Base-by-base conservation (phyloP, 176 grass and related monocot genomes). In the Rhynchospora tenuis region DNA sequence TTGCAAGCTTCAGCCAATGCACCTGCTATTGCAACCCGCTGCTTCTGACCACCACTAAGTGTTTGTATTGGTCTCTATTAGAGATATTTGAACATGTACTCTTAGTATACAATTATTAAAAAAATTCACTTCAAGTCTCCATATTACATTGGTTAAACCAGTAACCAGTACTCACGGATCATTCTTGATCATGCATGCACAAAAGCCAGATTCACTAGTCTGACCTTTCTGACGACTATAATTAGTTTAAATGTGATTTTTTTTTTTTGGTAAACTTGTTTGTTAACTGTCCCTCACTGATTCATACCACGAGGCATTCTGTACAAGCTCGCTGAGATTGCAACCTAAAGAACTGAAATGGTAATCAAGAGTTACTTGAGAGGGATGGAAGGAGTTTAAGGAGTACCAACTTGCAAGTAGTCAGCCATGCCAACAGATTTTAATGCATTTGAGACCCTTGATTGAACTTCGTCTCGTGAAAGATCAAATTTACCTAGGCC, bases 1-100 rank as follows among this genome's bases (percentile, higher is more conserved):
- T 95, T 95, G 29, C 90, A 93, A 68, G 89, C 79, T 93, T 98
- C 92, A 72, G 95, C 95, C 82, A 98, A 93, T 59, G 95, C 95
- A 86, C 93, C 95, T 0, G 95, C 95, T 85, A 92, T 94, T 78
- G 94, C 94, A 86, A 97, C 92, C 82, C 94, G 90, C 82, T 97
- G 92, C 88, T 98, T 98, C 92, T 98, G 95, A 75, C 92, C 95
- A 62, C 93, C 92, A 83, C 95, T 98, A 68, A 97, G 81, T 78
- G 90, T 97, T 87, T 94, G 91, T 73, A 97, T 94, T 81, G 90
- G 94, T 67, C 94, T 97, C 94, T 97, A 90, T 84, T 59, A 88
- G 60, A 84, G 45, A 91, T 81, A 73, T 73, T 73, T 50, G 57
- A 22, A 82, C 22, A 82, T 43, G 42, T 43, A 54, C 2, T 28